phyloP scores from a whole-genome alignment of 2,329 filamentous ascomycete genomes.

The Colletotrichum agaves region DNA sequence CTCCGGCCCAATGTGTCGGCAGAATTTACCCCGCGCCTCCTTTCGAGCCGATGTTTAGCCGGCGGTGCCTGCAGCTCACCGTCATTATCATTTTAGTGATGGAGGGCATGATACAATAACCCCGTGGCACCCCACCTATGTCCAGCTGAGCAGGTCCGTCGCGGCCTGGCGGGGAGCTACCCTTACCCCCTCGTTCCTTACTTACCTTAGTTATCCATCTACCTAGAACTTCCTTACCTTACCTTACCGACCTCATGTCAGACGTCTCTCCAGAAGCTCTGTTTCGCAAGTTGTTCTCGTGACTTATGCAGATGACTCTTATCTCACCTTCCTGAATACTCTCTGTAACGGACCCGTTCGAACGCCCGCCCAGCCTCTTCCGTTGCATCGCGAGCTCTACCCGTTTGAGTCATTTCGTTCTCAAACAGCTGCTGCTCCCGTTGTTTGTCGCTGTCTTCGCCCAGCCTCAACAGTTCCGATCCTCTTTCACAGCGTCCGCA shows the following conservation, averaged over 20 bases:
- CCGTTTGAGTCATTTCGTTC: slow-evolving; percentile 24
- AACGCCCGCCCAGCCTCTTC: slow-evolving; percentile 20
- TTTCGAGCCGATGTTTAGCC: slow-evolving; percentile 24
- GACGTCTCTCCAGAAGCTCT: slow-evolving; percentile 5
- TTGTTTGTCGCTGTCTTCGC: not conserved
- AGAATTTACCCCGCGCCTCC: not conserved
- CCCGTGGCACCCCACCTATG: slow-evolving; percentile 8
- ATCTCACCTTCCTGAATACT: not conserved
- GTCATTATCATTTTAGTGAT: too few relatives aligned
- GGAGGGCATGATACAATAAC: slow-evolving; percentile 9
- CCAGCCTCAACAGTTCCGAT: not conserved
- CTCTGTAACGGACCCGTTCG: slow-evolving; percentile 17
- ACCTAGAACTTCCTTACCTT: slow-evolving; percentile 4
- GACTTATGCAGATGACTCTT: not conserved
- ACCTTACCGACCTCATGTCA: slow-evolving; percentile 4
- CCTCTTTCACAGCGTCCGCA: not conserved
- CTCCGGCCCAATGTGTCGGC: slow-evolving; percentile 1
- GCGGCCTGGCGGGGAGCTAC: slow-evolving; percentile 7
- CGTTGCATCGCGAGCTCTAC: slow-evolving; percentile 1
- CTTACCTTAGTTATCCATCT: not conserved
- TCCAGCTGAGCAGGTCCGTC: slow-evolving; percentile 3
- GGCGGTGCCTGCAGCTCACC: slow-evolving; percentile 16
- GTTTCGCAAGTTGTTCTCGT: not conserved
- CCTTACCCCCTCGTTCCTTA: not conserved
- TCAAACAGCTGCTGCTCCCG: not conserved